A percentile compares a stretch with the other conserved stretches of the same genome.
Evolutionary conservation across 176 grass and related monocot genomes (phyloP).

Genomic region (Avena atlantica): DNA sequence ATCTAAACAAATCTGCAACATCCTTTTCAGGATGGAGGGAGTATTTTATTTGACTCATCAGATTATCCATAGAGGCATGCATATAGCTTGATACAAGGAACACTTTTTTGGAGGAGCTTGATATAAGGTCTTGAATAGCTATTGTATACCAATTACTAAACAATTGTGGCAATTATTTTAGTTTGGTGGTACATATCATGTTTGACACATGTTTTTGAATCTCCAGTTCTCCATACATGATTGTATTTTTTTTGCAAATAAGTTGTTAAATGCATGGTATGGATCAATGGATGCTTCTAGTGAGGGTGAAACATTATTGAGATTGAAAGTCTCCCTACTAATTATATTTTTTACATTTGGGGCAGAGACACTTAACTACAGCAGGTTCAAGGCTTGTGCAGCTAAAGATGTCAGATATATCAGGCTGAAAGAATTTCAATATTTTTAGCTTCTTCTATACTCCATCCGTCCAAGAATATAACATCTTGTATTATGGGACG

Average conservation of each 20-base stretch:
- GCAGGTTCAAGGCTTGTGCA: not conserved
- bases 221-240: not conserved
- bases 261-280: slow-evolving; percentile 24
- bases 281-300: slow-evolving; percentile 1
- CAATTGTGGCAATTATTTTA: slow-evolving; percentile 17
- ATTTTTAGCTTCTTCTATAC: not conserved
- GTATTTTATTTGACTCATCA: not conserved
- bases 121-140: not conserved
- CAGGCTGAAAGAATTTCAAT: slow-evolving; percentile 25
- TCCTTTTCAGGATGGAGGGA: too few species aligned
- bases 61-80: slow-evolving; percentile 2
- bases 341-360: not conserved
- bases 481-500: too few species aligned
- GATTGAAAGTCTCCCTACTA: not conserved
- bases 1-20: too few species aligned
- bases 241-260: slow-evolving; percentile 24
- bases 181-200: not conserved
- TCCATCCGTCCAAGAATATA: too few species aligned
- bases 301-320: not conserved
- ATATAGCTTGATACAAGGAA: slow-evolving; percentile 7
- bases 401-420: slow-evolving; percentile 1
- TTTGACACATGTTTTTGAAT: slow-evolving; percentile 1
- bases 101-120: not conserved
- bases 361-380: not conserved
- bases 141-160: slow-evolving; percentile 4